These are phyloP conservation scores for Letharia columbiana DNA, from an alignment of 495 filamentous ascomycete genomes.

Conservation along the genomic window DNA sequence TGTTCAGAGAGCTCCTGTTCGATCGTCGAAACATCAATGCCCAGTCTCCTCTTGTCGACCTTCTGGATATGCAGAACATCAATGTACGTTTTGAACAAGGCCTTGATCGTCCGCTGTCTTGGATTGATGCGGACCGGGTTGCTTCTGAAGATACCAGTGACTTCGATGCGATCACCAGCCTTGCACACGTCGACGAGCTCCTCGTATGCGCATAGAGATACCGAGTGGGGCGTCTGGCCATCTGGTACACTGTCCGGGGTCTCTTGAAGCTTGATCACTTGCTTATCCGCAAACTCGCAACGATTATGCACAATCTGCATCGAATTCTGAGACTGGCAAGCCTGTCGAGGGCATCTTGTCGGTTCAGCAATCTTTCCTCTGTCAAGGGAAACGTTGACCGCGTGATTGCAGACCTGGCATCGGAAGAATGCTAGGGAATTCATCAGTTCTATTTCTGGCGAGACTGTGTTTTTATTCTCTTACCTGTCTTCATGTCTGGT, in stretches of 20 bases:
- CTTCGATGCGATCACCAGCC: slow-evolving; percentile 90
- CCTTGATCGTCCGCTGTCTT: slow-evolving; percentile 82
- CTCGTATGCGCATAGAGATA: slow-evolving; percentile 92
- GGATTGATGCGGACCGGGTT: slow-evolving; percentile 94
- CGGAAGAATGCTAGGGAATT: slow-evolving; percentile 67
- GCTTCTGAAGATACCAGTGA: slow-evolving; percentile 93
- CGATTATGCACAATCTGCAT: slow-evolving; percentile 99
- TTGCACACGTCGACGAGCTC: slow-evolving; percentile 97
- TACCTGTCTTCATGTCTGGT: slow-evolving; percentile 90
- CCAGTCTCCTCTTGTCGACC: slow-evolving; percentile 86
- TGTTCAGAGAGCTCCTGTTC: slow-evolving; percentile 77
- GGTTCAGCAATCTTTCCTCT: slow-evolving; percentile 94
- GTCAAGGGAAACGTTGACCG: slow-evolving; percentile 82
- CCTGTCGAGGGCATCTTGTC: slow-evolving; percentile 75
- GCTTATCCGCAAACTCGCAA: slow-evolving; percentile 90
- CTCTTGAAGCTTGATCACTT: slow-evolving; percentile 97
- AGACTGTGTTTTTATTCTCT: slow-evolving; percentile 9
- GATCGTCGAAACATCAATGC: slow-evolving; percentile 80
- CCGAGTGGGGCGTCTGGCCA: slow-evolving; percentile 96
- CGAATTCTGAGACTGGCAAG: slow-evolving; percentile 78
- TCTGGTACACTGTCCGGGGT: slow-evolving; percentile 91
- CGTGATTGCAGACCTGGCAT: slow-evolving; percentile 86
- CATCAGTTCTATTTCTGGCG: not conserved
- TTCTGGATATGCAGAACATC: slow-evolving; percentile 95
- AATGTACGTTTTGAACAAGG: slow-evolving; percentile 95